Evolutionary conservation across 345 rosid species (phyloP), one percentile per base, ranked within the genome.

Genomic region (Syzygium grande): DNA sequence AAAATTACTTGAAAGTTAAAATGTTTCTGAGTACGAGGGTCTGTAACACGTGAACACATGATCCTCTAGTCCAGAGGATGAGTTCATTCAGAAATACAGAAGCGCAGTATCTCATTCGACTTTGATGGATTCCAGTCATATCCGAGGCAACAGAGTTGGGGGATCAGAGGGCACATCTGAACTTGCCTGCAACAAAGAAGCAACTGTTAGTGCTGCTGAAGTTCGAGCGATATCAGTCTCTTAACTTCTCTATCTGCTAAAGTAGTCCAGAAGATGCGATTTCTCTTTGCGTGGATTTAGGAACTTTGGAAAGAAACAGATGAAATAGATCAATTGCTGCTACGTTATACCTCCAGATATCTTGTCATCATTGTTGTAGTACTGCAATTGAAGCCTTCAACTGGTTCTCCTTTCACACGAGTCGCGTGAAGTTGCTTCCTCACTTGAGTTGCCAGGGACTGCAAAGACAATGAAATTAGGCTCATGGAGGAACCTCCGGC

Each of bases 391-490:
- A 98, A 96, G 91, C 99, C 99, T 89, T 96, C 91, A 7, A 91
- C 89, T 3, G 95, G 90, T 73, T 93, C 92, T 90, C 94, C 91
- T 92, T 95, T 93, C 49, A 94, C 92, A 53, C 98, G 96, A 54
- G 98, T 93, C 23, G 92, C 93, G 89, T 96, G 85, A 87, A 98
- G 99, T 85, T 98, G 99, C 91, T 96, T 95, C 87, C 99, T 93
- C 52, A 98, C 98, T 91, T 93, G 98, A 86, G 98, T 95, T 59
- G 99, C 99, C 88, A 98, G 92, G 85, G 95, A 93, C 96, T 96
- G 92, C 90, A 88, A 84, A 77, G 58, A 49, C 56, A 89, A 34
- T 51, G 63, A 29, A 56, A 89, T 52, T 11, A 88, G 85, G 85
- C 11, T 53, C n/a, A 51, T 61, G 22, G 65, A 25, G 54, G 52